Percentiles rank a stretch among this genome's conserved stretches.
phyloP scores from a whole-genome alignment of 805 yeast species.

The Lipomyces sp. region DNA sequence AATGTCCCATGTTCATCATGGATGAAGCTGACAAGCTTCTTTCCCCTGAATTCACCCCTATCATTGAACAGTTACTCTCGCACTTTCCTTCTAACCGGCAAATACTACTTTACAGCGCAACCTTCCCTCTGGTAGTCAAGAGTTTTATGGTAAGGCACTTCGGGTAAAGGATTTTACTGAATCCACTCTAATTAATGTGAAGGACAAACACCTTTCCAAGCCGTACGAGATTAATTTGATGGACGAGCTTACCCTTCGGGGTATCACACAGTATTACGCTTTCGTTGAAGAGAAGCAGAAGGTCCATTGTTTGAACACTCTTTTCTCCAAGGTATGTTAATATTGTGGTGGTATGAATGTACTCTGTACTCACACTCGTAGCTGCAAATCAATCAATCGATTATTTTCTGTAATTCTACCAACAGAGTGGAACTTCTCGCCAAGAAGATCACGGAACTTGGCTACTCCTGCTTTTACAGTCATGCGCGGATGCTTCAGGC shows the following conservation, averaged over 20 bases:
- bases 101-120: slow-evolving; percentile 88
- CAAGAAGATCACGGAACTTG: slow-evolving; percentile 92
- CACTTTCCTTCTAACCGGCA: slow-evolving; percentile 83
- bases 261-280: slow-evolving; percentile 98
- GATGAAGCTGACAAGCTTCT: slow-evolving; percentile 99
- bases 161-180: too few species aligned
- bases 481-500: slow-evolving; percentile 98
- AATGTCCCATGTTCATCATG: slow-evolving; percentile 89
- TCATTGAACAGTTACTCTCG: slow-evolving; percentile 81
- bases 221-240: slow-evolving; percentile 95
- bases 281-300: slow-evolving; percentile 97
- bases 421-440: slow-evolving; percentile 95
- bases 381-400: slow-evolving; percentile 93
- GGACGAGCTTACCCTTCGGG: slow-evolving; percentile 96
- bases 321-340: slow-evolving; percentile 67
- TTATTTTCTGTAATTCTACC: slow-evolving; percentile 96
- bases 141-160: slow-evolving; percentile 66
- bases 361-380: not conserved
- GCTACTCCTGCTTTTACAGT: slow-evolving; percentile 94
- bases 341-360: not conserved
- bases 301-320: slow-evolving; percentile 91
- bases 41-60: slow-evolving; percentile 82
- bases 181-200: not conserved
- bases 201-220: slow-evolving; percentile 77
- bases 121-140: slow-evolving; percentile 94